A percentile compares a stretch with the other conserved stretches of the same genome.
phyloP scores from a whole-genome alignment of 225 moss, liverwort and hornwort species.

The Thuidium tamariscinum region DNA sequence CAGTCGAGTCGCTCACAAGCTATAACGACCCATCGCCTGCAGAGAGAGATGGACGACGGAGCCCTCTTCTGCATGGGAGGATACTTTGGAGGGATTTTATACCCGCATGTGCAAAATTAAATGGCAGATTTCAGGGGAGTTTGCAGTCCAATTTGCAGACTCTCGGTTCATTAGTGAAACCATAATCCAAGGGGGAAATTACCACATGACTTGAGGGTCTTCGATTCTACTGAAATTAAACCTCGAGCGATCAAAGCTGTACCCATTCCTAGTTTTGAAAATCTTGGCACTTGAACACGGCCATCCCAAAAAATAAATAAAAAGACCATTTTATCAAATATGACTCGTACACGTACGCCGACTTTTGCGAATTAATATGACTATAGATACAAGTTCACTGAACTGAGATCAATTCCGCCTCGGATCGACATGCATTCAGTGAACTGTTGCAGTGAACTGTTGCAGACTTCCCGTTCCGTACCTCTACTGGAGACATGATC shows the following conservation, averaged over 20 bases:
- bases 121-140: neutral
- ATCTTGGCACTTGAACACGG: neutral
- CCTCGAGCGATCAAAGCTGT: neutral
- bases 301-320: neutral
- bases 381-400: neutral
- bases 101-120: neutral
- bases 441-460: neutral
- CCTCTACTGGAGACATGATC: neutral
- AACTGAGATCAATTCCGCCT: neutral
- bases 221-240: neutral
- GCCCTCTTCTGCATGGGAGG: neutral
- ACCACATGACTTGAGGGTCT: neutral
- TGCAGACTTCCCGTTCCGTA: neutral
- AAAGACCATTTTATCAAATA: neutral
- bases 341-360: neutral
- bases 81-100: neutral
- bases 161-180: neutral
- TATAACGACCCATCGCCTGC: neutral
- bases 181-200: neutral
- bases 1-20: neutral
- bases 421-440: neutral
- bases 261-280: neutral
- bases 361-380: neutral
- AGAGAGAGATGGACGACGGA: neutral
- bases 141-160: neutral